A percentile compares a stretch with the other conserved stretches of the same genome.
Conservation (phyloP, 257 asterid genomes). For the Catharanthus roseus region DNA sequence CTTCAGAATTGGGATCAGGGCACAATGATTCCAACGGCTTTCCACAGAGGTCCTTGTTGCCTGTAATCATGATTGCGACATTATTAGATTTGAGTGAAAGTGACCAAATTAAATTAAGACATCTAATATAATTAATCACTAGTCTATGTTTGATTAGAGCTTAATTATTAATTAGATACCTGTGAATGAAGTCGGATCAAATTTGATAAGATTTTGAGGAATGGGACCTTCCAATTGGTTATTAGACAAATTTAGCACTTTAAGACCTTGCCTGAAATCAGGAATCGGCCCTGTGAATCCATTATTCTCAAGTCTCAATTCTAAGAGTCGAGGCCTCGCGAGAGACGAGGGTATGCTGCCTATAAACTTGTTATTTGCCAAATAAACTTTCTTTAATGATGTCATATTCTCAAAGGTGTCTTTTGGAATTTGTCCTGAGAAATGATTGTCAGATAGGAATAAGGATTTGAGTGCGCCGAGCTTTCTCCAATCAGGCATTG, state of each 20-base stretch:
- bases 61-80: conserved; percentile 24
- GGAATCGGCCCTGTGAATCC: conserved; percentile 65
- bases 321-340: conserved; percentile 47
- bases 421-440: conserved; percentile 53
- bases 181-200: conserved; percentile 54
- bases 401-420: conserved; percentile 69
- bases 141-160: too few species aligned
- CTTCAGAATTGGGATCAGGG: conserved; percentile 31
- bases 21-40: conserved; percentile 47
- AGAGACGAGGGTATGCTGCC: conserved; percentile 69
- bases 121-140: background rate
- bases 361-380: conserved; percentile 52
- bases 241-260: conserved; percentile 53
- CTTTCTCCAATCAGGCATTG: conserved; percentile 85
- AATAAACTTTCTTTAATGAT: conserved; percentile 60
- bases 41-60: conserved; percentile 73
- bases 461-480: conserved; percentile 64
- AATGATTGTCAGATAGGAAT: conserved; percentile 59
- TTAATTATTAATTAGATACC: conserved; percentile 27
- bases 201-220: conserved; percentile 37
- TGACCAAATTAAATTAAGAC: too few species aligned
- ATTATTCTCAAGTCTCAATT: conserved; percentile 65
- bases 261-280: conserved; percentile 37
- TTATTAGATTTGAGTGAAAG: background rate
- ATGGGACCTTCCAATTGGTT: conserved; percentile 72